Percentiles rank a stretch among this genome's conserved stretches.
Conservation (phyloP, 495 filamentous ascomycete species). For the Penicillium malachiteum region DNA sequence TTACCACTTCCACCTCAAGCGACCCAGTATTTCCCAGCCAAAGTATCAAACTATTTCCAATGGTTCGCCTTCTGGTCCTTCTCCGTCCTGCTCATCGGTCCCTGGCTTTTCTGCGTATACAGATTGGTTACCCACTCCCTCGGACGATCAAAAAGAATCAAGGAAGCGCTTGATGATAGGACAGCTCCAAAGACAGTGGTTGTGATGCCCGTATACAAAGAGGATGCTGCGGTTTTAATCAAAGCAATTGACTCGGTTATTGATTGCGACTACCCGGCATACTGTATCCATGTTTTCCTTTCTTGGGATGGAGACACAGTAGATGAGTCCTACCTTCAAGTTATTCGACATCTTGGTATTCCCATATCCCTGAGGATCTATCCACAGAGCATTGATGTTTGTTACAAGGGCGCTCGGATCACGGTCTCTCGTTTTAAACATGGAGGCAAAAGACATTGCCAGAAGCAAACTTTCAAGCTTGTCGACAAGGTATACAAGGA, state of each 20-base stretch:
- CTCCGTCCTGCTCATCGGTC: constrained; percentile 75
- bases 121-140: constrained; percentile 82
- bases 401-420: constrained; percentile 76
- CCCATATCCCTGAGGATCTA: constrained; percentile 74
- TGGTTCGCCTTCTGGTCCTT: constrained; percentile 99
- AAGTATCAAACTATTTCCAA: constrained; percentile 70
- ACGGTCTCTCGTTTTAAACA: constrained; percentile 93
- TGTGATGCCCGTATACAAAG: constrained; percentile 97
- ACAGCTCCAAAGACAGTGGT: constrained; percentile 94
- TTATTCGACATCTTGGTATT: constrained; percentile 84
- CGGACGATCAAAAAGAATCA: constrained; percentile 77
- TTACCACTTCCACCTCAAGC: constrained; percentile 77
- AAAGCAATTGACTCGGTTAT: constrained; percentile 91
- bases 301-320: constrained; percentile 91
- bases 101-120: constrained; percentile 93
- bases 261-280: constrained; percentile 89
- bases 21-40: constrained; percentile 64
- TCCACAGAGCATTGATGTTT: constrained; percentile 87
- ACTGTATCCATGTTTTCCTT: constrained; percentile 93
- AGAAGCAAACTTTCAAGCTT: constrained; percentile 91
- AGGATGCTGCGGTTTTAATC: constrained; percentile 80
- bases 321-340: constrained; percentile 85
- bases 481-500: constrained; percentile 92
- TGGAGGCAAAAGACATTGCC: constrained; percentile 90
- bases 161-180: constrained; percentile 77